Base-by-base conservation (phyloP, 2,329 filamentous ascomycete genomes). In the Endocalyx cinctus region DNA sequence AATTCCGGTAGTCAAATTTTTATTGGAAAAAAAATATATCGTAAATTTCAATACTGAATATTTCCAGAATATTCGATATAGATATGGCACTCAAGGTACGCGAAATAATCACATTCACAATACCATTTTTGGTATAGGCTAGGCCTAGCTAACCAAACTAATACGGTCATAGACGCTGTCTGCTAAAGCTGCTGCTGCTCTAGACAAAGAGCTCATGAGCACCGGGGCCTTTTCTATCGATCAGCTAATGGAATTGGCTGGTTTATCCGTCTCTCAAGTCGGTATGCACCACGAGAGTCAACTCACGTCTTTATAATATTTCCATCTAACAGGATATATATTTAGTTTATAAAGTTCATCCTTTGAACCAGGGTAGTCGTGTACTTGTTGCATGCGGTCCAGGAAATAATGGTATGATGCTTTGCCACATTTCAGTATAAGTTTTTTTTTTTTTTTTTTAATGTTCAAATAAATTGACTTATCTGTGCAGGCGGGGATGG, bases 231-330 rank as follows among this genome's bases (percentile, higher is more conserved):
- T 95, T 64, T 94, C 87, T 10, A 76, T 98, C 35, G 92, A 97
- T 56, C 92, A 98, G 62, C 70, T 98, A 30, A 97, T 98, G 92
- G 92, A 97, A 58, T 68, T 98, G 6, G 92, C 92, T 27, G 92
- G 92, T 0, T 72, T 98, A 1, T 89, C 88, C 1, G 88, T 97
- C 17, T 90, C 90, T 10, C 88, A 97, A 69, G 88, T 84, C 31
- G 80, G 87, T 89, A 56, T 38, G 68, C 55, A 8, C 17, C 35
- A 28, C 6, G 17, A 10, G 17, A 25, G 5, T 27, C 13, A 8
- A 23, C 20, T 23, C 20, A n/a, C 20, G 20, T 23, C 8, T 20
- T 25, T 18, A 18, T 11, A 29, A 26, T 17, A 12, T 8, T 25
- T 8, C 14, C 30, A 32, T 33, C 34, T 45, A 36, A 42, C 29